Base-by-base conservation (phyloP, 345 rosid genomes). In the Reutealis trisperma region DNA sequence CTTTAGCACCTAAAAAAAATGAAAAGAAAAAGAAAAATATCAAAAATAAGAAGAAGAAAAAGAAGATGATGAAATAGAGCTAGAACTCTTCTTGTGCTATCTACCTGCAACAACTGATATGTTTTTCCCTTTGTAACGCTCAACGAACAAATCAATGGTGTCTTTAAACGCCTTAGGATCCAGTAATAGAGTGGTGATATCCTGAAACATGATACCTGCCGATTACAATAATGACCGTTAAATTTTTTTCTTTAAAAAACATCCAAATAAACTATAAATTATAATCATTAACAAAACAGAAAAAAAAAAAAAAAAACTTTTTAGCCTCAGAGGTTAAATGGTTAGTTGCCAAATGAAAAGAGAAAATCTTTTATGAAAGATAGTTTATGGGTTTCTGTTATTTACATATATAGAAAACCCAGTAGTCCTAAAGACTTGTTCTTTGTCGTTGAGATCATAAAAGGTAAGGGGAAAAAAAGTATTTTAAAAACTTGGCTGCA, bases 61-160 rank as follows among this genome's bases (percentile, higher is more conserved):
- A 66, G 55, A n/a, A 68, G 8, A 45, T 32, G 61, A 60, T 41
- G n/a, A 44, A 66, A 66, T 41, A 34, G 12, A 34, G 61, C 11
- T 19, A 34, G 12, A 34, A 52, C 11, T 19, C 42, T 32, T 15
- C 24, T 59, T 63, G 58, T 49, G 27, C 9, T 37, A 42, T 58
- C 82, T 84, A 96, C 99, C 99, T 89, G 97, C 97, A 87, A 96
- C 98, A 63, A 91, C 98, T 30, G 98, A 88, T 73, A 96, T 94
- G 89, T 89, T 89, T 82, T 86, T 90, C 77, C 88, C 97, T 78
- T 81, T 87, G 89, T 89, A 96, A 60, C 99, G 83, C 91, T 96
- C 98, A 42, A 94, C 95, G 76, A 96, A 94, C 83, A 96, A 76
- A 80, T 94, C 98, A 75, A 96, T 79, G 34, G 99, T 87, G 74